phyloP scores from a whole-genome alignment of 2,329 filamentous ascomycete genomes.

The Sporothrix protearum region DNA sequence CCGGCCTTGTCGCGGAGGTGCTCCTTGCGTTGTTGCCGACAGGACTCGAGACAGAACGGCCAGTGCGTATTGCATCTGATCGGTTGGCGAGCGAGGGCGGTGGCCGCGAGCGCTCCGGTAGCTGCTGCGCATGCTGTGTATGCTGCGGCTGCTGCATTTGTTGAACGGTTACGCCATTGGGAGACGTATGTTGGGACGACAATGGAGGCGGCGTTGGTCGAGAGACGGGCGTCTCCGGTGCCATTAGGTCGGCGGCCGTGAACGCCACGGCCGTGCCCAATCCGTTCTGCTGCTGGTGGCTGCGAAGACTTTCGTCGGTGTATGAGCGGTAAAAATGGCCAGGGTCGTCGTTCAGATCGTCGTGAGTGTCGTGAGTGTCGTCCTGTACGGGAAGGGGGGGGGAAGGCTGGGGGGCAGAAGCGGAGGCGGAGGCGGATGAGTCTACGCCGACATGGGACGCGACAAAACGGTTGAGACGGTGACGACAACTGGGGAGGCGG shows the following conservation, averaged over 20 bases:
- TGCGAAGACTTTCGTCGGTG: constrained; percentile 9
- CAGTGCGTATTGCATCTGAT: constrained; percentile 42
- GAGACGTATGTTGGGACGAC: constrained; percentile 46
- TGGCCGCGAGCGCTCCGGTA: constrained; percentile 35
- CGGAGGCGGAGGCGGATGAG: neutral
- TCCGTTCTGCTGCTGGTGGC: neutral
- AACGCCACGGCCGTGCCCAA: constrained; percentile 8
- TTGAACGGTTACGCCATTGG: constrained; percentile 49
- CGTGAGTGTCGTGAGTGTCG: constrained; percentile 22
- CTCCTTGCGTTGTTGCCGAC: constrained; percentile 38
- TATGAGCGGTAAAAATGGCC: constrained; percentile 29
- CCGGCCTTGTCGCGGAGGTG: neutral
- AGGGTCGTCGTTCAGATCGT: constrained; percentile 19
- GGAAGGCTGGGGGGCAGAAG: neutral
- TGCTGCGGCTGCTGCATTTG: constrained; percentile 28
- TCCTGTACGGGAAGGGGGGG: constrained; percentile 23
- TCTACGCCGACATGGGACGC: constrained; percentile 12
- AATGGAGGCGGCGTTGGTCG: constrained; percentile 37
- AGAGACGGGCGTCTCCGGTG: constrained; percentile 41
- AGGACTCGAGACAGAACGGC: constrained; percentile 57
- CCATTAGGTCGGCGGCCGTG: constrained; percentile 37
- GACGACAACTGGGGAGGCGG: neutral
- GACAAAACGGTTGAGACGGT: neutral
- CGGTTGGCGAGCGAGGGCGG: constrained; percentile 39
- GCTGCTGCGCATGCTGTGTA: neutral